Evolutionary conservation across 2,329 filamentous ascomycete genomes (phyloP), one percentile per base, ranked within the genome.

Genomic region (Microsporum audouinii): DNA sequence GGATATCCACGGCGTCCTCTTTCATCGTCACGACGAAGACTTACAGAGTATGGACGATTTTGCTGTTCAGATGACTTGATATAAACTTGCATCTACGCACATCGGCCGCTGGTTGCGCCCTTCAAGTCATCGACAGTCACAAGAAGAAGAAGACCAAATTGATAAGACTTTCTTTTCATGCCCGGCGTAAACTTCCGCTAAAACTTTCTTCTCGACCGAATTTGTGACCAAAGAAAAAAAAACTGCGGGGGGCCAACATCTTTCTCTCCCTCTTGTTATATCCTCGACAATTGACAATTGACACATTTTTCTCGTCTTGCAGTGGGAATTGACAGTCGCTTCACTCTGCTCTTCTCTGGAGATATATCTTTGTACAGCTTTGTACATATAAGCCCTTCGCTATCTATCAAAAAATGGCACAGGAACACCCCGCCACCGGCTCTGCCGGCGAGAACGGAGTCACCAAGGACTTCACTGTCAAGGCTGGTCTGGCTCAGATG

Each of bases 401-500:
- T 55, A 55, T 5, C 10, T 31, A 36, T 34, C 8, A 53, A 64
- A 69, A 65, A 71, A 76, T 76, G 74, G 70, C 73, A 63, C 66
- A 72, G 61, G 62, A 69, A 64, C 67, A 64, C 49, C 49, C 49
- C 49, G 63, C 70, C 66, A 69, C 71, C 63, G 69, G 66, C 31
- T 68, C 76, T 57, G 73, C 76, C 66, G 78, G 79, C 66, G 73
- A 72, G 63, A 73, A 76, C 67, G 69, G 71, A 56, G 75, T 77
- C 67, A 78, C 75, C 65, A 70, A 76, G 66, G 81, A 84, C 75
- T 95, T 96, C 76, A 86, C 86, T 67, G 87, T 96, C 82, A 99
- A 99, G 83, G 88, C 90, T 60, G 94, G 92, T 63, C 81, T 99
- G 66, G 94, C 94, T 29, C 88, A 95, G 77, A 99, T 99, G 94